These are phyloP conservation scores for Streptanthus diversifolius DNA, from an alignment of 345 rosid species.

Conservation along the genomic window DNA sequence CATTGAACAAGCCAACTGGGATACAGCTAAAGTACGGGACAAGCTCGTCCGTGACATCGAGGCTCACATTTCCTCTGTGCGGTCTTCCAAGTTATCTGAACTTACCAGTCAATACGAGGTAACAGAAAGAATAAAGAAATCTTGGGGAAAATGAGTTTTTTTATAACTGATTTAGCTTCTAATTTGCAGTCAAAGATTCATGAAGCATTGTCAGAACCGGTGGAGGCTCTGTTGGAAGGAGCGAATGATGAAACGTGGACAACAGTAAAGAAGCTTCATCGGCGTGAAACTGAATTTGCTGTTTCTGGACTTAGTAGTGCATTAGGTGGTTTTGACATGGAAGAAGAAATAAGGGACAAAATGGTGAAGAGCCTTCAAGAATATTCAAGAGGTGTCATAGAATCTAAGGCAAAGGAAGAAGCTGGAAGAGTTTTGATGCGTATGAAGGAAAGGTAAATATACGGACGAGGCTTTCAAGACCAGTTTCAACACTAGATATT, in stretches of 20 bases:
- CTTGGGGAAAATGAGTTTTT: background rate
- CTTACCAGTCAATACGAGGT: conserved; percentile 74
- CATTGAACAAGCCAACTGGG: conserved; percentile 88
- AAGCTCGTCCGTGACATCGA: conserved; percentile 79
- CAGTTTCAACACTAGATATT: background rate
- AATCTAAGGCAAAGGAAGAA: conserved; percentile 80
- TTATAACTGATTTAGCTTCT: background rate
- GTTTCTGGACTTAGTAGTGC: conserved; percentile 59
- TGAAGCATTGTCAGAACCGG: conserved; percentile 71
- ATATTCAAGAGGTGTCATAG: conserved; percentile 69
- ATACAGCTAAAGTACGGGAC: conserved; percentile 61
- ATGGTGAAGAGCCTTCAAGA: conserved; percentile 56
- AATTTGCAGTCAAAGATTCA: conserved; percentile 60
- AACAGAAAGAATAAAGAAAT: conserved; percentile 15
- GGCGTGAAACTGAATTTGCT: conserved; percentile 60
- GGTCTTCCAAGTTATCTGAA: conserved; percentile 73
- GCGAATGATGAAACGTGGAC: conserved; percentile 77
- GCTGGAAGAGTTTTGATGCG: conserved; percentile 72
- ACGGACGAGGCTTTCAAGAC: conserved; percentile 4
- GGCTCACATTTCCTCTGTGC: conserved; percentile 72
- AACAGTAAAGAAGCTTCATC: conserved; percentile 66
- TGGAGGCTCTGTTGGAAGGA: conserved; percentile 83
- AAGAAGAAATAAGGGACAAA: conserved; percentile 48
- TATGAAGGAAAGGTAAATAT: conserved; percentile 80
- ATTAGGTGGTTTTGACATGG: conserved; percentile 70